Evolutionary conservation across 768 basidiomycete genomes (phyloP).

Genomic region (Lanmaoa pseudosensibilis): DNA sequence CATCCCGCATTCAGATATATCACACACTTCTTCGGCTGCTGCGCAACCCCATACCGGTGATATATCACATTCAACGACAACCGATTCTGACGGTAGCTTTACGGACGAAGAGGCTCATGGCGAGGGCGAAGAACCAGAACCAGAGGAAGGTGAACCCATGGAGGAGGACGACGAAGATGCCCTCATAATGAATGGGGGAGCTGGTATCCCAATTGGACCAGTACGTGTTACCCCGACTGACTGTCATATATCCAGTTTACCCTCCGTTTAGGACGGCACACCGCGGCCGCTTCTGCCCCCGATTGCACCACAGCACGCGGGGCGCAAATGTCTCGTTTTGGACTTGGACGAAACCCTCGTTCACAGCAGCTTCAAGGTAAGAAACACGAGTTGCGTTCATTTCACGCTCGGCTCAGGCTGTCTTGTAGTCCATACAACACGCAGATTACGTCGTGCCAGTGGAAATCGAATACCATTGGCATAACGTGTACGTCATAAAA

Average conservation of each 20-base stretch:
- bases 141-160: constrained; percentile 56
- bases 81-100: constrained; percentile 42
- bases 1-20: constrained; percentile 22
- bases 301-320: constrained; percentile 73
- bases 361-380: constrained; percentile 97
- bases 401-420: constrained; percentile 10
- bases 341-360: constrained; percentile 97
- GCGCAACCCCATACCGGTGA: constrained; percentile 32
- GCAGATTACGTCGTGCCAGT: constrained; percentile 99
- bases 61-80: constrained; percentile 31
- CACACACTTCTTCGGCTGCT: constrained; percentile 24
- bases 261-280: constrained; percentile 65
- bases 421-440: constrained; percentile 77
- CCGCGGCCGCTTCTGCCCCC: constrained; percentile 89
- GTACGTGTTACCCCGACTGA: constrained; percentile 49
- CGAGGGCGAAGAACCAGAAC: constrained; percentile 68
- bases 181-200: constrained; percentile 86
- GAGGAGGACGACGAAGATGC: constrained; percentile 87
- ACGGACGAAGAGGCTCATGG: constrained; percentile 65
- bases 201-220: constrained; percentile 91
- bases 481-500: constrained; percentile 99
- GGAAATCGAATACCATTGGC: constrained; percentile 97
- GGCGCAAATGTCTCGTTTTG: constrained; percentile 93
- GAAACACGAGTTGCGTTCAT: constrained; percentile 9
- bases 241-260: constrained; percentile 3